These are phyloP conservation scores for Gossypium trilobum DNA, from an alignment of 441 rosid genomes.

Conservation along the genomic window DNA sequence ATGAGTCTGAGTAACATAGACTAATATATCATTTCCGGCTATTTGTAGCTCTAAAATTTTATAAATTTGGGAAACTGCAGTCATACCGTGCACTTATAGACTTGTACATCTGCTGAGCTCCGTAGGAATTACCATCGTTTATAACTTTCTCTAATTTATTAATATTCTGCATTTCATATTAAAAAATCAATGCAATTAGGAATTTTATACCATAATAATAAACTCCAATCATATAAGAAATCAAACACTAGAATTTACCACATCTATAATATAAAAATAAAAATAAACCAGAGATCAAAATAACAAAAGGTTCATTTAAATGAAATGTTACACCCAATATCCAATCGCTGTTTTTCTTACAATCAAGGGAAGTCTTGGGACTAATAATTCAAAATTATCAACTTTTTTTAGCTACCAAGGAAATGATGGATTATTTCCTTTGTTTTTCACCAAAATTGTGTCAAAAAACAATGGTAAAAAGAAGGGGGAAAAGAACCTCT, in stretches of 20 bases:
- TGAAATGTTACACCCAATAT: background rate
- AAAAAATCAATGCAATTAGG: background rate
- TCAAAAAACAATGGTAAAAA: background rate
- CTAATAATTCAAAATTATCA: background rate
- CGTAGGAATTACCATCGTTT: constrained; percentile 71
- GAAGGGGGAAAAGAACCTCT: constrained; percentile 34
- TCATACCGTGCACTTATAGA: constrained; percentile 68
- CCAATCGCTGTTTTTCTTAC: background rate
- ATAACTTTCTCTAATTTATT: constrained; percentile 69
- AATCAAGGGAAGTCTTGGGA: background rate
- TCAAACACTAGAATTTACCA: background rate
- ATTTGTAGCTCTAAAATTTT: background rate
- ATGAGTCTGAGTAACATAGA: background rate
- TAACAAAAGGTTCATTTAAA: background rate
- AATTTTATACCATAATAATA: background rate
- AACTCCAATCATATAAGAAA: background rate
- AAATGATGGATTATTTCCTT: background rate
- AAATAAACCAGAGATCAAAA: background rate
- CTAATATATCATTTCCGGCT: background rate
- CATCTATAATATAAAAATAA: background rate
- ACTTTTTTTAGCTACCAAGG: constrained; percentile 9
- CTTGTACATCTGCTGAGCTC: constrained; percentile 96
- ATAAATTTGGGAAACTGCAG: background rate
- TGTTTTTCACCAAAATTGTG: background rate
- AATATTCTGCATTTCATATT: constrained; percentile 46